A percentile compares a stretch with the other conserved stretches of the same genome.
Evolutionary conservation across 2,329 filamentous ascomycete genomes (phyloP).

Genomic region (Pseudocercospora macadamiae): DNA sequence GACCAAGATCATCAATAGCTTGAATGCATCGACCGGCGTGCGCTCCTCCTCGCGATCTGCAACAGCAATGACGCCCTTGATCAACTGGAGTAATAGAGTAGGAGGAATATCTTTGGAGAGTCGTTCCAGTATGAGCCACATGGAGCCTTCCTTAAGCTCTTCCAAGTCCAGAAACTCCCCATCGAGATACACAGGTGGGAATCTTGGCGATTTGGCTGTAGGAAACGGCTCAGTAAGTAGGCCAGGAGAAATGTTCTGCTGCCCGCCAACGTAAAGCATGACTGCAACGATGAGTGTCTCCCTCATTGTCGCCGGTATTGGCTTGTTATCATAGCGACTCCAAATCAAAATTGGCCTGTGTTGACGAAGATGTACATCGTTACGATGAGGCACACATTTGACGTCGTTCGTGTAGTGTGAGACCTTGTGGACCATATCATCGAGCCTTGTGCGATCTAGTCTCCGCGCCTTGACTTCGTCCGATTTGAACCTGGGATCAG

Average conservation of each 20-base stretch:
- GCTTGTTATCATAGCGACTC: neutral
- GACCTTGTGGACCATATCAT: conserved; percentile 14
- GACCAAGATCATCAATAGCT: conserved; percentile 14
- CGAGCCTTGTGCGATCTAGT: conserved; percentile 23
- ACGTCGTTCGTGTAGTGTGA: neutral
- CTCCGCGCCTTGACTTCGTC: conserved; percentile 14
- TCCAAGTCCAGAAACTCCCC: conserved; percentile 34
- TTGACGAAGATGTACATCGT: neutral
- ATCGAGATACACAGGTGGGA: conserved; percentile 40
- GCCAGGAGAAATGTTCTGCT: conserved; percentile 17
- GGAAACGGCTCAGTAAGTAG: conserved; percentile 37
- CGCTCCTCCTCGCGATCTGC: neutral
- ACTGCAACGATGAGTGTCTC: conserved; percentile 41
- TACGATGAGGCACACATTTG: neutral
- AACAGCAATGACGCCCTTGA: conserved; percentile 6
- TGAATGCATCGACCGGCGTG: conserved; percentile 12
- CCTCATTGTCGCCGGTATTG: conserved; percentile 23
- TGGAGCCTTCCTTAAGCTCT: conserved; percentile 6
- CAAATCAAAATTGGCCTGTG: conserved; percentile 4
- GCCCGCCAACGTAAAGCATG: conserved; percentile 38
- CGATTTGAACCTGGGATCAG: conserved; percentile 14
- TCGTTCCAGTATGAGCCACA: conserved; percentile 5
- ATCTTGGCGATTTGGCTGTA: conserved; percentile 32
- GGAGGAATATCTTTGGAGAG: conserved; percentile 16
- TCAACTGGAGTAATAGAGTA: conserved; percentile 17